Base-by-base conservation (phyloP, 2,329 filamentous ascomycete genomes). In the Gaeumannomyces sp. region DNA sequence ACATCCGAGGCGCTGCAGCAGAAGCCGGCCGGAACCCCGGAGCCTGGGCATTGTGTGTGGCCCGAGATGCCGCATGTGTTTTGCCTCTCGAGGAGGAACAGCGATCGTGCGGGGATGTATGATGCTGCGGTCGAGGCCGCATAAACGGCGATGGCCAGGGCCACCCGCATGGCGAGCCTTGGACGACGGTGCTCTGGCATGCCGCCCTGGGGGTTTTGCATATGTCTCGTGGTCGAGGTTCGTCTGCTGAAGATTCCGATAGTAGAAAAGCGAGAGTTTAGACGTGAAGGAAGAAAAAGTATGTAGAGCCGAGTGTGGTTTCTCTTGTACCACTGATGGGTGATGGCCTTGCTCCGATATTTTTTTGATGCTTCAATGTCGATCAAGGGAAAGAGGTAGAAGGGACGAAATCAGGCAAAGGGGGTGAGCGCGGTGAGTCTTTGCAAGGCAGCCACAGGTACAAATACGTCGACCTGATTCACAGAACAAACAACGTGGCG, bases 1-100 rank as follows among this genome's bases (percentile, higher is more conserved):
- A 72, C 80, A 8, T 80, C 77, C 25, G 73, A 75, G 33, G 75
- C 67, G 4, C 81, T 75, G 72, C 90, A 93, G 79, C 89, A 92
- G 73, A 93, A 91, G 72, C 83, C 80, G 63, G 77, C 78, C 1
- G 89, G 88, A 28, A 91, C 79, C 35, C 77, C 79, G 33, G 76
- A 67, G 64, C 75, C 72, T 29, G 81, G 75, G 72, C 89, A 92
- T 68, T 80, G 79, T 25, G 76, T 73, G 65, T 85, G 81, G 62
- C 79, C 71, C 50, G 82, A 29, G 2, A 59, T 13, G 62, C 81
- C 76, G 75, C 88, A 90, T 53, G 79, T 81, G 57, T 77, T 76
- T 59, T 76, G 74, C 65, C 82, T 78, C 65, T 73, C 70, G 68
- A 83, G 79, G 61, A 85, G 64, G 57, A 71, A 69, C 65, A 71